phyloP scores from a whole-genome alignment of 805 yeast genomes.

The Candida arabinofermentans region DNA sequence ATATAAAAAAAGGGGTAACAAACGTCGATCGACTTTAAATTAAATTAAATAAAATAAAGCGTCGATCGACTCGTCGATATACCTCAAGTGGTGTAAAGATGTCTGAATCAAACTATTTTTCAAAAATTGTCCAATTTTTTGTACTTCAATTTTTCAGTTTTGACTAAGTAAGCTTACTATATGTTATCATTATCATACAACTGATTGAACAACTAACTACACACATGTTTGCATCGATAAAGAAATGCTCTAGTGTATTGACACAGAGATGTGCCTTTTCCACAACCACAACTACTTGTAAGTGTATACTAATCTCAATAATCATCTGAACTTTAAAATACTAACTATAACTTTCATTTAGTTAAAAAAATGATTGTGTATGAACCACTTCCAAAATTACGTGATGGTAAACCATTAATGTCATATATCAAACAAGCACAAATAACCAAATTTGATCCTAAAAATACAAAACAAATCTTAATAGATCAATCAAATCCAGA shows the following conservation, averaged over 20 bases:
- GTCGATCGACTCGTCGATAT: no score
- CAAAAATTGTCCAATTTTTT: no score
- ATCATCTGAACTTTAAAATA: no score
- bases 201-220: no score
- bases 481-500: constrained; percentile 44
- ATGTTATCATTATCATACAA: no score
- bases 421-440: constrained; percentile 47
- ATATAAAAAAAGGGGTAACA: no score
- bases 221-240: background rate
- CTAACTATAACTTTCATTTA: background rate
- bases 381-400: constrained; percentile 46
- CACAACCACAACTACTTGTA: background rate
- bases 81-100: no score
- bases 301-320: background rate
- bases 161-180: no score
- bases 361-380: constrained; percentile 32
- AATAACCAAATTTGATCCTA: constrained; percentile 60
- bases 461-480: constrained; percentile 59
- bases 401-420: constrained; percentile 44
- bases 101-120: no score
- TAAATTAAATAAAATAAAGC: no score
- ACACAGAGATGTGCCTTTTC: background rate
- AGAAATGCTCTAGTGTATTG: background rate
- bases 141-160: no score
- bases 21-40: no score